Evolutionary conservation across 345 rosid species (phyloP).

Genomic region (Diplotaxis tenuifolia): DNA sequence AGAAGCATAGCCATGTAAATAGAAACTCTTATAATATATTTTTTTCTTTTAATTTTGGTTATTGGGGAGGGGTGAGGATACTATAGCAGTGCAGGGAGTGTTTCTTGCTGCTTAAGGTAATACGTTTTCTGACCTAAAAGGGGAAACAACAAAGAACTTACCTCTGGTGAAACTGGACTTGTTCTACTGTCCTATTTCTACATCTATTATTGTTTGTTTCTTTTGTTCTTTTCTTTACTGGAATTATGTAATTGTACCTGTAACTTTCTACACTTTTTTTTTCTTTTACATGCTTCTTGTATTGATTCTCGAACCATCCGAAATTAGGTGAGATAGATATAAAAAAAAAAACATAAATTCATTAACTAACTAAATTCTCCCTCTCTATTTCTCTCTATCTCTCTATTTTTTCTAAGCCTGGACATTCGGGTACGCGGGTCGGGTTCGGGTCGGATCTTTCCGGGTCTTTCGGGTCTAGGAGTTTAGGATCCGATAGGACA

Average conservation of each 20-base stretch:
- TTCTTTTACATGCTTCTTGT: constrained; percentile 33
- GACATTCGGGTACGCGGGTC: too few species aligned
- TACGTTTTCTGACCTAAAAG: constrained; percentile 22
- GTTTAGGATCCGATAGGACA: too few species aligned
- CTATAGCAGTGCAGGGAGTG: constrained; percentile 37
- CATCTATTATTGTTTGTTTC: neutral
- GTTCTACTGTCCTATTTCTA: constrained; percentile 38
- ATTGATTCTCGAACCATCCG: constrained; percentile 25
- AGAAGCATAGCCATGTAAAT: constrained; percentile 38
- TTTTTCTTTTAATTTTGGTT: constrained; percentile 31
- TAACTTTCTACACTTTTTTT: constrained; percentile 26
- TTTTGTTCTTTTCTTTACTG: neutral
- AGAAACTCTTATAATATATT: constrained; percentile 36
- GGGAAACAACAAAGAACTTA: constrained; percentile 25
- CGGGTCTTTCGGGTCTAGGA: too few species aligned
- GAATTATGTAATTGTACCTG: constrained; percentile 34
- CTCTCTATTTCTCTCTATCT: too few species aligned
- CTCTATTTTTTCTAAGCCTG: too few species aligned
- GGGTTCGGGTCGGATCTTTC: too few species aligned
- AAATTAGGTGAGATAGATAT: too few species aligned
- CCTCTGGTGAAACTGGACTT: constrained; percentile 39
- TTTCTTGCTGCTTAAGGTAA: constrained; percentile 33
- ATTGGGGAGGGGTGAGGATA: constrained; percentile 29
- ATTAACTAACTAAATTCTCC: too few species aligned
- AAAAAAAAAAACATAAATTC: too few species aligned